Conservation (phyloP, 768 basidiomycete genomes). For the Lactarius psammicola region DNA sequence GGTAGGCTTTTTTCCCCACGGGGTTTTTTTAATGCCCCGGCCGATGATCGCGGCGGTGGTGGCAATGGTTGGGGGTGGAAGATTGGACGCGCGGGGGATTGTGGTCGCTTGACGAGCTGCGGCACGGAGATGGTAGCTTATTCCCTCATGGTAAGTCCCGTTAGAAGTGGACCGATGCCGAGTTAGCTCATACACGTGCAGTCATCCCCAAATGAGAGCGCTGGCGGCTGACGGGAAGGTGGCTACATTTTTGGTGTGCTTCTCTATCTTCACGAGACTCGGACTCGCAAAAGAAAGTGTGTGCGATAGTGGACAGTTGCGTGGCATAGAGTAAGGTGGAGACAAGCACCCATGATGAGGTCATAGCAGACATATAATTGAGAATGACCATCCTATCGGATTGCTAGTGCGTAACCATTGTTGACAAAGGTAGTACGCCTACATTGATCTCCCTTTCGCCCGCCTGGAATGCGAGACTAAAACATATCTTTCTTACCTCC, state of each 20-base stretch:
- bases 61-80: not conserved
- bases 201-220: not conserved
- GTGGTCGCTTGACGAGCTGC: not conserved
- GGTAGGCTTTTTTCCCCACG: slow-evolving; percentile 13
- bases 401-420: too few relatives aligned
- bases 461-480: too few relatives aligned
- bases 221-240: not conserved
- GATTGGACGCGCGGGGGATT: not conserved
- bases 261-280: not conserved
- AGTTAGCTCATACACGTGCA: not conserved
- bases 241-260: not conserved
- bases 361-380: too few relatives aligned
- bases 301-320: not conserved
- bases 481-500: too few relatives aligned
- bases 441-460: too few relatives aligned
- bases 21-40: slow-evolving; percentile 17
- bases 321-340: not conserved
- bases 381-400: too few relatives aligned
- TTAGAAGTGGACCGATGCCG: not conserved
- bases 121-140: too few relatives aligned
- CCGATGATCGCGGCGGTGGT: slow-evolving; percentile 7
- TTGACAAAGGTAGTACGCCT: too few relatives aligned
- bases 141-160: too few relatives aligned
- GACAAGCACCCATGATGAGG: too few relatives aligned
- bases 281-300: not conserved